phyloP scores from a whole-genome alignment of 306 rosid genomes.

The Pyrus pyrifolia region DNA sequence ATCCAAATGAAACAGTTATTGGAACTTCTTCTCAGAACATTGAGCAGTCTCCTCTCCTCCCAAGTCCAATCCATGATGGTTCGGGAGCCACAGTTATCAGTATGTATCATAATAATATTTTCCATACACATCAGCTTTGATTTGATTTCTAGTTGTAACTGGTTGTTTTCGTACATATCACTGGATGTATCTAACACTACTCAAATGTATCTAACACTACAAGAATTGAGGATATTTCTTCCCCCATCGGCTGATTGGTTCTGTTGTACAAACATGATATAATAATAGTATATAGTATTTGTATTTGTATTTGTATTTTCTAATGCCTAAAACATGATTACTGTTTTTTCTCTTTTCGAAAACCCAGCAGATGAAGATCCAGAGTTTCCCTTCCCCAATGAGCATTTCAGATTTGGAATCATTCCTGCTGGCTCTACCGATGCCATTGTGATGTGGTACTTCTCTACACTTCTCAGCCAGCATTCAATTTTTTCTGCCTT shows the following conservation, averaged over 20 bases:
- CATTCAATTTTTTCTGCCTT: no score
- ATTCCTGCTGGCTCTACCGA: constrained; percentile 98
- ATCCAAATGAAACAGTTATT: constrained; percentile 31
- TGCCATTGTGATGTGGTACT: constrained; percentile 88
- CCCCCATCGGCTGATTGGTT: constrained; percentile 19
- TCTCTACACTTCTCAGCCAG: constrained; percentile 1
- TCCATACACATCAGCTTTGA: constrained; percentile 9
- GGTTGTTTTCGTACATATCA: constrained; percentile 15
- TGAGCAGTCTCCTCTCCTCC: constrained; percentile 57
- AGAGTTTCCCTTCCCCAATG: constrained; percentile 45
- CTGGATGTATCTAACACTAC: constrained; percentile 24
- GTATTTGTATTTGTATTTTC: background rate
- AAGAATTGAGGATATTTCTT: constrained; percentile 33
- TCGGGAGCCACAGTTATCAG: constrained; percentile 30
- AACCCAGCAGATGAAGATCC: constrained; percentile 49
- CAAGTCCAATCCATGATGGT: constrained; percentile 33
- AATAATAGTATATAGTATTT: background rate
- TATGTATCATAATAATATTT: constrained; percentile 35
- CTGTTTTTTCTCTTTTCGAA: constrained; percentile 19
- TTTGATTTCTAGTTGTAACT: constrained; percentile 17
- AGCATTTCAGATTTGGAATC: constrained; percentile 76
- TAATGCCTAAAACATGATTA: background rate
- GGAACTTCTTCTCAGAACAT: constrained; percentile 38
- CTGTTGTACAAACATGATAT: background rate
- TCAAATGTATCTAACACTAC: constrained; percentile 19